Conservation (phyloP, 805 yeast species). For the Starmerella khaoyaiensis region DNA sequence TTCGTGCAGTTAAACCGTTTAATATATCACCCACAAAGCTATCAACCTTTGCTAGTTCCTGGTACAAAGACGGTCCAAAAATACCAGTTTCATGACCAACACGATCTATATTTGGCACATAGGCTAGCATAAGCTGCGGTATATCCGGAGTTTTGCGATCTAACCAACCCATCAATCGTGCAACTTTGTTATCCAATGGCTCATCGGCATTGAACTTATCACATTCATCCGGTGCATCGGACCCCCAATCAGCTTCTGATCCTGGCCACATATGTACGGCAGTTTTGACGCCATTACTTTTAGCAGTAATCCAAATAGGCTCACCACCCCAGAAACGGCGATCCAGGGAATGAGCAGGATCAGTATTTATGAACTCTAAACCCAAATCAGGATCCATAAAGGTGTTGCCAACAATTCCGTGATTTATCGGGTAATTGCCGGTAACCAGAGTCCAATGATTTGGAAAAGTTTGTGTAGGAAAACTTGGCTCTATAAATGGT, state of each 20-base stretch:
- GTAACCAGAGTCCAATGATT: slow-evolving; percentile 88
- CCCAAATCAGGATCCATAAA: slow-evolving; percentile 51
- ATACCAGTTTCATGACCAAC: slow-evolving; percentile 65
- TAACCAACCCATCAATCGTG: slow-evolving; percentile 52
- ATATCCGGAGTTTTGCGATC: slow-evolving; percentile 37
- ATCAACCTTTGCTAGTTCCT: slow-evolving; percentile 54
- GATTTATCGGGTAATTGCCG: slow-evolving; percentile 69
- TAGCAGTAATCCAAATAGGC: slow-evolving; percentile 75
- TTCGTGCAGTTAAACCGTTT: slow-evolving; percentile 39
- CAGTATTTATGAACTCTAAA: slow-evolving; percentile 50
- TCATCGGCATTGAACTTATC: slow-evolving; percentile 59
- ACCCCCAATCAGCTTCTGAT: slow-evolving; percentile 53
- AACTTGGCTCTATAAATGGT: slow-evolving; percentile 77
- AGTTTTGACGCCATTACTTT: slow-evolving; percentile 42
- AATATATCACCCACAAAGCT: slow-evolving; percentile 40
- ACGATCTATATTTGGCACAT: slow-evolving; percentile 74
- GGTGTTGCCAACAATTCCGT: slow-evolving; percentile 77
- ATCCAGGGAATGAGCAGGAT: slow-evolving; percentile 40
- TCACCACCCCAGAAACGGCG: slow-evolving; percentile 81
- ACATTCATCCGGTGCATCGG: slow-evolving; percentile 40
- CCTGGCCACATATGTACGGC: slow-evolving; percentile 99
- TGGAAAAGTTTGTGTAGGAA: slow-evolving; percentile 82
- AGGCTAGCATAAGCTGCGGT: slow-evolving; percentile 66
- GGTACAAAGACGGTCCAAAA: slow-evolving; percentile 41
- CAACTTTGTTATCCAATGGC: slow-evolving; percentile 41